Evolutionary conservation across 2,329 filamentous ascomycete genomes (phyloP).

Genomic region (Diaporthe nobilis): DNA sequence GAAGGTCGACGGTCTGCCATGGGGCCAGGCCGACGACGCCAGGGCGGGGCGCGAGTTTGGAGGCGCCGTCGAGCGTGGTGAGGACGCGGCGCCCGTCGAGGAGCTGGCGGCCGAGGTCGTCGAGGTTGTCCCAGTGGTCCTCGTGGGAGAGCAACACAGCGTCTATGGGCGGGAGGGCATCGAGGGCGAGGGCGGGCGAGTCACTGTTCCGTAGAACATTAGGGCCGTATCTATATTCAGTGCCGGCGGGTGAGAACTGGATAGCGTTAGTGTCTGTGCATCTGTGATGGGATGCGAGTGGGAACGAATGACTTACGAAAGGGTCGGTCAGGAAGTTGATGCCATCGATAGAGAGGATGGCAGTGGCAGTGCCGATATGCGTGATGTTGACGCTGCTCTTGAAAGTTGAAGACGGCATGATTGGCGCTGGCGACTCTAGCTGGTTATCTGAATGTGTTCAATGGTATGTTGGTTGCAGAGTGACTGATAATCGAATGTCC

Average conservation of each 20-base stretch:
- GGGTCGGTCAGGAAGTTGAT: conserved; percentile 9
- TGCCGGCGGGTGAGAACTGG: conserved; percentile 56
- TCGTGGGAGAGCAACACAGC: conserved; percentile 65
- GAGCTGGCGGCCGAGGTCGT: conserved; percentile 59
- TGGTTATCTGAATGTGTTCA: neutral
- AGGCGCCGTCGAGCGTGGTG: conserved; percentile 60
- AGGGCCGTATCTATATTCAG: conserved; percentile 50
- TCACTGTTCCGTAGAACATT: conserved; percentile 50
- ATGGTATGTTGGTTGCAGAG: neutral
- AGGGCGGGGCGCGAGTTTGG: conserved; percentile 59
- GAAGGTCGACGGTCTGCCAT: neutral
- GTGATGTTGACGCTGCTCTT: neutral
- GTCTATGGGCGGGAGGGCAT: conserved; percentile 60
- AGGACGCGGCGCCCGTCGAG: conserved; percentile 62
- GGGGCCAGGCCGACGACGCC: conserved; percentile 56
- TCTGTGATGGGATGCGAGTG: too few relatives aligned
- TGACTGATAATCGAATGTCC: neutral
- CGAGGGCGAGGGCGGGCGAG: conserved; percentile 53
- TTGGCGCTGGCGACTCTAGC: neutral
- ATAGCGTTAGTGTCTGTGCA: neutral
- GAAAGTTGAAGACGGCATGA: neutral
- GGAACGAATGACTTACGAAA: neutral
- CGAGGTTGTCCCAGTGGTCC: conserved; percentile 65
- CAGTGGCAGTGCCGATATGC: conserved; percentile 13
- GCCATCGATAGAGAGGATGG: conserved; percentile 8